These are phyloP conservation scores for Cerioporus squamosus DNA, from an alignment of 1,284 basidiomycete genomes.

Conservation along the genomic window DNA sequence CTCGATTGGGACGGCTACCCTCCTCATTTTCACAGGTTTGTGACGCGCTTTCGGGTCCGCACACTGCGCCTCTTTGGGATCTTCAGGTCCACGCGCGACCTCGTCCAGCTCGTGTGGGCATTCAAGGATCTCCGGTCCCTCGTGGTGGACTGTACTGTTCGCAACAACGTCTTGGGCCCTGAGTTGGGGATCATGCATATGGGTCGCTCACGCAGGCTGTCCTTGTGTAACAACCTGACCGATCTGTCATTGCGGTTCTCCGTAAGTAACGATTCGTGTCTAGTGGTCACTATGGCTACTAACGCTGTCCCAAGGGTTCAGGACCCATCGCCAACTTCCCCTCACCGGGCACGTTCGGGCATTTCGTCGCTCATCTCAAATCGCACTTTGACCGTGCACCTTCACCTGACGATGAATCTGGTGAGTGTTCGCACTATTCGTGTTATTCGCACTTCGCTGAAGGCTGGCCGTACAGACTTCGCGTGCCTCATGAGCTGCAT, in stretches of 20 bases:
- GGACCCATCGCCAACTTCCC: background rate
- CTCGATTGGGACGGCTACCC: too few relatives aligned
- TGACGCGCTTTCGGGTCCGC: too few relatives aligned
- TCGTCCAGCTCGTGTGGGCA: conserved; percentile 88
- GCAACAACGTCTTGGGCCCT: background rate
- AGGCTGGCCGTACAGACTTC: conserved; percentile 60
- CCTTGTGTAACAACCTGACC: background rate
- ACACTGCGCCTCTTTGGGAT: background rate
- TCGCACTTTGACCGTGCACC: background rate
- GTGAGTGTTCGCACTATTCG: background rate
- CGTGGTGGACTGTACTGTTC: background rate
- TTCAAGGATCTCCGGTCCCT: conserved; percentile 71
- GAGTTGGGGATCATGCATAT: background rate
- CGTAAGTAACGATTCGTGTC: background rate
- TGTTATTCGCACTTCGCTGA: conserved; percentile 60
- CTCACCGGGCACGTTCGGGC: conserved; percentile 37
- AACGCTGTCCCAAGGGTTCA: background rate
- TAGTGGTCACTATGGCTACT: background rate
- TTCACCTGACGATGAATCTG: background rate
- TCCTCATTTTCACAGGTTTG: too few relatives aligned
- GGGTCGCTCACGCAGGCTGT: background rate
- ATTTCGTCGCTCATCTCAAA: background rate
- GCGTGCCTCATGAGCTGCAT: background rate
- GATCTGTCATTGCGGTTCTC: background rate
- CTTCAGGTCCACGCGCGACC: background rate